phyloP scores from a whole-genome alignment of 352 stramenopile genomes.

The Phytophthora citrophthora region DNA sequence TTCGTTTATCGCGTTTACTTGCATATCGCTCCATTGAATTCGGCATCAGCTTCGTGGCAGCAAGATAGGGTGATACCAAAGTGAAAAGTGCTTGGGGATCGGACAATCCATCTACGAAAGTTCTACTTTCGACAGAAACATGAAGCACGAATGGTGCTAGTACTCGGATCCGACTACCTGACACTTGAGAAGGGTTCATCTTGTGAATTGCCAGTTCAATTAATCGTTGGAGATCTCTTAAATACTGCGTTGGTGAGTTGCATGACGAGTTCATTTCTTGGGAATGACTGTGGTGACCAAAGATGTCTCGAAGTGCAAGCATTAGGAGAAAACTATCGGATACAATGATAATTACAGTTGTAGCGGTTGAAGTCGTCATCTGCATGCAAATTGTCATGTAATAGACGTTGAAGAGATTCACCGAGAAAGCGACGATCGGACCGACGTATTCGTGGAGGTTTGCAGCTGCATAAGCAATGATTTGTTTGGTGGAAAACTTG shows the following conservation, averaged over 20 bases:
- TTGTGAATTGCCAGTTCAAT: neutral
- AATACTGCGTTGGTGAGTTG: neutral
- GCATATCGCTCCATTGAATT: neutral
- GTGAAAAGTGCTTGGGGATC: neutral
- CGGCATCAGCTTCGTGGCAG: neutral
- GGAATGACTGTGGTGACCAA: neutral
- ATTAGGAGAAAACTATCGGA: neutral
- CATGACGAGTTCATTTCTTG: neutral
- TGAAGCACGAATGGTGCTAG: neutral
- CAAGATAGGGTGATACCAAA: neutral
- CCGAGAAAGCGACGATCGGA: neutral
- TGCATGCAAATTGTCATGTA: constrained; percentile 1
- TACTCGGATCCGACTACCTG: neutral
- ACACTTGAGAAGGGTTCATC: neutral
- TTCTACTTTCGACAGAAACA: neutral
- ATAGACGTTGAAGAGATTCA: neutral
- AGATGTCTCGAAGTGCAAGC: neutral
- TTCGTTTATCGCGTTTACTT: neutral
- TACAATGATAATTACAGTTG: neutral
- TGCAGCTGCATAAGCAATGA: neutral
- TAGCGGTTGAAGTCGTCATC: neutral
- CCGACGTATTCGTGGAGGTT: constrained; percentile 1
- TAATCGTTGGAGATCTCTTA: neutral
- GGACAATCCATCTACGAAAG: neutral
- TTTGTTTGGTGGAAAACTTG: neutral